These are phyloP conservation scores for Macrophomina tecta DNA, from an alignment of 2,329 filamentous ascomycete genomes.

Conservation along the genomic window DNA sequence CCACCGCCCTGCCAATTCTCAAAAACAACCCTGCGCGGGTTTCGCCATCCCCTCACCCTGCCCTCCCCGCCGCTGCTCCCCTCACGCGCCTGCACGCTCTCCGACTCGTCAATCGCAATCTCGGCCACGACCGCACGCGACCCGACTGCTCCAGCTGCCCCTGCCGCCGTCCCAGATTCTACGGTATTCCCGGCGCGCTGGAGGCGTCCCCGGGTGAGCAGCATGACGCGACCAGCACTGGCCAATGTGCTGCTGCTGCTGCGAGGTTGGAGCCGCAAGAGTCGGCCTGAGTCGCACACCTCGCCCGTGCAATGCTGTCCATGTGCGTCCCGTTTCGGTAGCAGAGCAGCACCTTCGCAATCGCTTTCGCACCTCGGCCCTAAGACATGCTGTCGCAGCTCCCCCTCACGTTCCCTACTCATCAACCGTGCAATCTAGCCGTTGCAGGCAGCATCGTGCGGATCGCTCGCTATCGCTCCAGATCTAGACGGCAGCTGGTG, in stretches of 20 bases:
- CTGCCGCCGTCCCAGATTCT: slow-evolving; percentile 4
- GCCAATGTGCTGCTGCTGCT: slow-evolving; percentile 14
- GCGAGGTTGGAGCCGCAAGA: slow-evolving; percentile 18
- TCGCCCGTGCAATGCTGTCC: slow-evolving; percentile 11
- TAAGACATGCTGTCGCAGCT: slow-evolving; percentile 19
- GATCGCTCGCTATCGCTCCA: slow-evolving; percentile 16
- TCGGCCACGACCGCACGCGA: slow-evolving; percentile 15
- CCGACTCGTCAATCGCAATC: slow-evolving; percentile 25
- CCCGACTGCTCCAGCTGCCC: slow-evolving; percentile 8
- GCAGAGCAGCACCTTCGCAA: slow-evolving; percentile 17
- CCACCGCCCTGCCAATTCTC: slow-evolving; percentile 17
- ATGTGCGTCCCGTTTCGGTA: neutral
- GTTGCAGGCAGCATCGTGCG: slow-evolving; percentile 17
- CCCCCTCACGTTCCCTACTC: slow-evolving; percentile 9
- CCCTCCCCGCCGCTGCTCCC: neutral
- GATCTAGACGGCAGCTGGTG: neutral
- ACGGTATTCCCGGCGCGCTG: slow-evolving; percentile 18
- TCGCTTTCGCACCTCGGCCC: slow-evolving; percentile 20
- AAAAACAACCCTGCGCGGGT: slow-evolving; percentile 15
- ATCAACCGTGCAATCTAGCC: slow-evolving; percentile 20
- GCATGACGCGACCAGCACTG: slow-evolving; percentile 19
- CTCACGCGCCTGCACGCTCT: slow-evolving; percentile 1
- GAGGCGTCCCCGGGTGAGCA: slow-evolving; percentile 19
- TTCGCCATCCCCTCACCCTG: slow-evolving; percentile 16
- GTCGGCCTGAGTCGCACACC: slow-evolving; percentile 12